These are phyloP conservation scores for Vachellia pachyceras DNA, from an alignment of 306 rosid genomes.

Conservation along the genomic window DNA sequence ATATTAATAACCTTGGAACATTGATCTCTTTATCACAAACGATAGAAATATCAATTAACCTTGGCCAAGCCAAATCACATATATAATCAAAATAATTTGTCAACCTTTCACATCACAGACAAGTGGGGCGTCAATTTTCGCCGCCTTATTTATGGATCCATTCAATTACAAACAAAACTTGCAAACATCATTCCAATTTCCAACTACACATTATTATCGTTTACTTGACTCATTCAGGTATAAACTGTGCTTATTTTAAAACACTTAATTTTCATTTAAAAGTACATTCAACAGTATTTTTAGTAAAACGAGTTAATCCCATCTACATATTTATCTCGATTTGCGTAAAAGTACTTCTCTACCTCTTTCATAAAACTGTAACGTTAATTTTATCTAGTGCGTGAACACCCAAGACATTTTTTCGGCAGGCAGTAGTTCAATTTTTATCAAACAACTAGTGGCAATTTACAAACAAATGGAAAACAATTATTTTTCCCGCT, in stretches of 20 bases:
- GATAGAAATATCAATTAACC: neutral
- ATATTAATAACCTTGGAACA: neutral
- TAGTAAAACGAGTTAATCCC: too few species aligned
- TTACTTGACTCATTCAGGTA: too few species aligned
- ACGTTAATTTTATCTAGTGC: neutral
- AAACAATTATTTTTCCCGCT: neutral
- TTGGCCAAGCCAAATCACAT: too few species aligned
- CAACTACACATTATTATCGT: neutral
- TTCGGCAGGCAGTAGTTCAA: neutral
- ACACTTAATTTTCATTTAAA: too few species aligned
- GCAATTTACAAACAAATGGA: neutral
- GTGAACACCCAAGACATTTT: neutral
- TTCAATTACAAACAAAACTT: neutral
- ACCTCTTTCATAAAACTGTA: too few species aligned
- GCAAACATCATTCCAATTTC: neutral
- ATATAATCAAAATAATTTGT: neutral
- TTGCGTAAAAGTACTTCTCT: too few species aligned
- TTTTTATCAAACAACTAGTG: neutral
- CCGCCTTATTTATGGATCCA: too few species aligned
- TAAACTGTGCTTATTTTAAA: too few species aligned
- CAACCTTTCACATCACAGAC: neutral
- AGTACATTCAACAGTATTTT: too few species aligned
- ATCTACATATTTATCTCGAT: too few species aligned
- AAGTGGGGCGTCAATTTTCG: conserved; percentile 17
- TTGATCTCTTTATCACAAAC: neutral